Conservation (phyloP, 768 basidiomycete species). For the Strobilomyces confusus region DNA sequence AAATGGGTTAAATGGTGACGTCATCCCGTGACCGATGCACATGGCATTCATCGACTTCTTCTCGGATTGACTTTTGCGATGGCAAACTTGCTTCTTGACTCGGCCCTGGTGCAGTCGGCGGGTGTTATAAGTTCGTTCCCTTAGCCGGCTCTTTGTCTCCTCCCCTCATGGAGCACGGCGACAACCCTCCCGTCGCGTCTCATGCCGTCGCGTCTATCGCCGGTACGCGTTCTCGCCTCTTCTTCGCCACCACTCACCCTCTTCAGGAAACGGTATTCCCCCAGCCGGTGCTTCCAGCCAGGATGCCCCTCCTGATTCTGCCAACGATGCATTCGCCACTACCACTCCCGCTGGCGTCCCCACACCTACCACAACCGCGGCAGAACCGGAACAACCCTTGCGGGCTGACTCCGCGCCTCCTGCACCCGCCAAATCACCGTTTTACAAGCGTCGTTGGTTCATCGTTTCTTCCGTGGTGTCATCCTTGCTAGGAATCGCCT, state of each 20-base stretch:
- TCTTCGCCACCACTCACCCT: not conserved
- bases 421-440: conserved; percentile 31
- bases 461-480: conserved; percentile 53
- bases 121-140: no score
- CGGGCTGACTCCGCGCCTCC: conserved; percentile 2
- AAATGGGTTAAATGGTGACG: not conserved
- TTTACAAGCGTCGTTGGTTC: conserved; percentile 64
- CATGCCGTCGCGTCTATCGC: conserved; percentile 16
- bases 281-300: conserved; percentile 4
- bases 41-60: not conserved
- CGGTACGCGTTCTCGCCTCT: not conserved
- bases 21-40: not conserved
- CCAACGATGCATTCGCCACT: not conserved
- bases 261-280: conserved; percentile 8
- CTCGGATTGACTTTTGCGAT: not conserved
- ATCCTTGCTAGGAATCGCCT: conserved; percentile 50
- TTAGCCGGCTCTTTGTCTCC: not conserved
- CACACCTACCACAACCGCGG: not conserved
- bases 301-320: conserved; percentile 10
- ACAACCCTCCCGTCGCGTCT: conserved; percentile 1
- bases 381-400: not conserved
- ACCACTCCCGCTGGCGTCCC: conserved; percentile 8
- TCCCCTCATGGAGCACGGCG: conserved; percentile 4
- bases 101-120: no score
- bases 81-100: no score